Percentiles rank a stretch among this genome's conserved stretches.
Conservation (phyloP, 2,329 filamentous ascomycete species). For the Aciculosporium take region DNA sequence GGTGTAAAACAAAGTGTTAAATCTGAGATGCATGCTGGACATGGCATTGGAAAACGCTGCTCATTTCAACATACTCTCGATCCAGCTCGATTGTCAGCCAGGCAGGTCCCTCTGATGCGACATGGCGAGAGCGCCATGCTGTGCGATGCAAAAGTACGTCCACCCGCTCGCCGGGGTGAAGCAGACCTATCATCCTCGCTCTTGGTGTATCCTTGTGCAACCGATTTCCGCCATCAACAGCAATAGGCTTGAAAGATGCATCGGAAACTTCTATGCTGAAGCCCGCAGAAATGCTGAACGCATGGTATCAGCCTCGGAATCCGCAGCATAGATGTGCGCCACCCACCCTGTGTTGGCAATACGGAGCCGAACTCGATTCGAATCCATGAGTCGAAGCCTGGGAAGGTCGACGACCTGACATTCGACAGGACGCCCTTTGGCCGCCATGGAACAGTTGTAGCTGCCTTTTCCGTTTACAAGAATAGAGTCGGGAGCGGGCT, state of each 20-base stretch:
- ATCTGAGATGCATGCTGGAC: not conserved
- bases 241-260: slow-evolving; percentile 8
- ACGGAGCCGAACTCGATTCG: slow-evolving; percentile 7
- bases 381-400: slow-evolving; percentile 4
- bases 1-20: not conserved
- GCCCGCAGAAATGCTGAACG: slow-evolving; percentile 3
- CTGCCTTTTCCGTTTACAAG: slow-evolving; percentile 22
- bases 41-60: not conserved
- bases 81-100: slow-evolving; percentile 7
- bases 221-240: slow-evolving; percentile 9
- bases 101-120: not conserved
- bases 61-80: slow-evolving; percentile 6
- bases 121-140: too few relatives aligned
- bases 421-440: slow-evolving; percentile 7
- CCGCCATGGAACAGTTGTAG: slow-evolving; percentile 11
- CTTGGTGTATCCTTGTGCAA: slow-evolving; percentile 7
- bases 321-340: not conserved
- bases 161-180: slow-evolving; percentile 12
- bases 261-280: slow-evolving; percentile 3
- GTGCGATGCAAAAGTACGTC: slow-evolving; percentile 7
- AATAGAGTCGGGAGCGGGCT: slow-evolving; percentile 26
- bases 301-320: not conserved
- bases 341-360: slow-evolving; percentile 10
- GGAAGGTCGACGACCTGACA: slow-evolving; percentile 7
- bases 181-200: slow-evolving; percentile 8